Base-by-base conservation (phyloP, 2,329 filamentous ascomycete genomes). In the Sordariomycetes sp. region DNA sequence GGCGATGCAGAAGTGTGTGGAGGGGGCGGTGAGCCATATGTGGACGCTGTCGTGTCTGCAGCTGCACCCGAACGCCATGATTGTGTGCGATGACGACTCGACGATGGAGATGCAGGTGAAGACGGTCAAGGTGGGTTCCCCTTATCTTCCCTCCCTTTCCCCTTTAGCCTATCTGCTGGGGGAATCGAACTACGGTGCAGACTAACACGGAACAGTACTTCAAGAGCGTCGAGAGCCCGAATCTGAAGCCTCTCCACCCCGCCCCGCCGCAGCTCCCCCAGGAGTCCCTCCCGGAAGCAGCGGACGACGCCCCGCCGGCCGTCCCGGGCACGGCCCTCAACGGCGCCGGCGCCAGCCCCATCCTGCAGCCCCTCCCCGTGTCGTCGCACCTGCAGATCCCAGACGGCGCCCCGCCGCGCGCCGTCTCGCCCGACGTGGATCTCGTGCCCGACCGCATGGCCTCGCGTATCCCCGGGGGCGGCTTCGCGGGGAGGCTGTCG, bases 11-110 rank as follows among this genome's bases (percentile, higher is more conserved):
- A 87, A 84, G 65, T 91, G 88, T 64, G 82, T 95, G 62, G 90
- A 95, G 70, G 86, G 87, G 59, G 87, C 87, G 34, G 82, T 95
- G 61, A 93, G 91, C 70, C 90, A 94, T 73, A 93, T 93, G 88
- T 95, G 90, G 89, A 93, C 90, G 1, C 79, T 94, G 7, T 93
- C 89, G 10, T 85, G 83, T 58, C 77, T 95, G 50, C 90, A 95
- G 69, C 75, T 93, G 62, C 90, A 94, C 70, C 86, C 84, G 3
- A 87, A 92, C 65, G 86, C 89, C 57, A 84, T 94, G 78, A 85
- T 94, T 63, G 88, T 93, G 11, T 88, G 88, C 53, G 90, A 95
- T 65, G 88, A 93, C 65, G 89, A 93, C 67, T 86, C 86, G 18
- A 89, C 86, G 1, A 74, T 87, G 16, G 86, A 89, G 69, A 74